Percentiles rank a stretch among this genome's conserved stretches.
phyloP scores from a whole-genome alignment of 2,329 filamentous ascomycete species.

The Hymenoscyphus fructigenus region DNA sequence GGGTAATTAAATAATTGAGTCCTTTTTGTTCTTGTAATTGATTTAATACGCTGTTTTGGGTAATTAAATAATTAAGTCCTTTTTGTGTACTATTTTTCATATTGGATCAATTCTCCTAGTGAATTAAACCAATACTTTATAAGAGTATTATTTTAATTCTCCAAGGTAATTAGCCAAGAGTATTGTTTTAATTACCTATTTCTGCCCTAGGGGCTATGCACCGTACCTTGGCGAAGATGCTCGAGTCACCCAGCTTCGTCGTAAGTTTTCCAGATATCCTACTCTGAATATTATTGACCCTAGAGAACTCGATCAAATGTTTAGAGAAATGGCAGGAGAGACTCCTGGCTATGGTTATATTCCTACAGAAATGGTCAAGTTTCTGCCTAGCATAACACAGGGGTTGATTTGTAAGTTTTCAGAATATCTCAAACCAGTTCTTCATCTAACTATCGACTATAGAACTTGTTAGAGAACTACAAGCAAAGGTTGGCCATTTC shows the following conservation, averaged over 20 bases:
- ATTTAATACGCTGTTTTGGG: too few species aligned
- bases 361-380: neutral
- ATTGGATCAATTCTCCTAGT: too few species aligned
- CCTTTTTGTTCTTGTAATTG: too few species aligned
- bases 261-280: constrained; percentile 8
- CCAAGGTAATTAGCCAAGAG: too few species aligned
- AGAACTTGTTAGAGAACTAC: neutral
- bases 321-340: neutral
- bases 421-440: neutral
- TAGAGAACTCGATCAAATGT: constrained; percentile 8
- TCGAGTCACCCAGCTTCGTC: constrained; percentile 8
- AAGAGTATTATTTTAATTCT: too few species aligned
- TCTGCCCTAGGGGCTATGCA: too few species aligned
- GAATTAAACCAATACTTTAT: too few species aligned
- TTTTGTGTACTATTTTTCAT: too few species aligned
- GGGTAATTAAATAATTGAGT: neutral
- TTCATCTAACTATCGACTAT: neutral
- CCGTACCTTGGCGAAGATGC: constrained; percentile 4
- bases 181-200: too few species aligned
- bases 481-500: neutral
- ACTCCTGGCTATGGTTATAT: neutral
- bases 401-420: constrained; percentile 5
- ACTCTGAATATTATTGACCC: constrained; percentile 5
- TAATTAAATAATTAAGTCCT: too few species aligned
- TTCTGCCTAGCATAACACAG: constrained; percentile 3